Evolutionary conservation across 1,284 basidiomycete species (phyloP).

Genomic region (Boletus hoseneyae): DNA sequence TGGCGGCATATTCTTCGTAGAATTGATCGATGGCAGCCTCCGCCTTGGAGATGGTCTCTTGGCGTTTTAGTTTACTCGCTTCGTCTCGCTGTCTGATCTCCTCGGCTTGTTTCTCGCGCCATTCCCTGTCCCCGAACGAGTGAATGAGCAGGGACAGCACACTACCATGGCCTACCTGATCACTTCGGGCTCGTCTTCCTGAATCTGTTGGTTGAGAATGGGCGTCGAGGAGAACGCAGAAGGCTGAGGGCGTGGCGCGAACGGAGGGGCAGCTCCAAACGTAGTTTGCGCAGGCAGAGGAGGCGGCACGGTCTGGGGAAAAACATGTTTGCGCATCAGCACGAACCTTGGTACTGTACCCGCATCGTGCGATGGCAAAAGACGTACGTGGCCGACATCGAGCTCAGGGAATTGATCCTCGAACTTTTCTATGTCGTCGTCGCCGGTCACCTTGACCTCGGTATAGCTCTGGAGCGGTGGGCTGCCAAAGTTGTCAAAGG

Average conservation of each 20-base stretch:
- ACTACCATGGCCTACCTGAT: slow-evolving; percentile 50
- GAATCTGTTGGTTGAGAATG: slow-evolving; percentile 62
- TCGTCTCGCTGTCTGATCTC: slow-evolving; percentile 84
- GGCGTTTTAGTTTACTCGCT: slow-evolving; percentile 73
- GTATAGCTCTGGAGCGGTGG: slow-evolving; percentile 40
- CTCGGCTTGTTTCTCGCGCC: slow-evolving; percentile 84
- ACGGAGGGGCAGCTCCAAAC: slow-evolving; percentile 50
- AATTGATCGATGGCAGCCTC: slow-evolving; percentile 94
- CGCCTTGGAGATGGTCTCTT: slow-evolving; percentile 86
- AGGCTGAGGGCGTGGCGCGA: slow-evolving; percentile 71
- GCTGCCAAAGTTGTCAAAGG: slow-evolving; percentile 62
- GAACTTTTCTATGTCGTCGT: slow-evolving; percentile 88
- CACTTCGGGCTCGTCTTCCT: slow-evolving; percentile 86
- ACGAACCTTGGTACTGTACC: neutral
- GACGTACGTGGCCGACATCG: slow-evolving; percentile 53
- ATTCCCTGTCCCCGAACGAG: slow-evolving; percentile 52
- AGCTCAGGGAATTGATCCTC: slow-evolving; percentile 91
- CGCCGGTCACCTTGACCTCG: slow-evolving; percentile 78
- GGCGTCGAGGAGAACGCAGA: slow-evolving; percentile 68
- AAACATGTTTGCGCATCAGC: slow-evolving; percentile 3
- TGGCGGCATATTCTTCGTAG: slow-evolving; percentile 90
- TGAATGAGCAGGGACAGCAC: neutral
- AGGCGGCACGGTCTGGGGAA: slow-evolving; percentile 29
- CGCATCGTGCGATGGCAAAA: neutral
- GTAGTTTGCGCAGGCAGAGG: slow-evolving; percentile 35